These are phyloP conservation scores for Coniosporium apollinis DNA, from an alignment of 495 filamentous ascomycete species.

Conservation along the genomic window DNA sequence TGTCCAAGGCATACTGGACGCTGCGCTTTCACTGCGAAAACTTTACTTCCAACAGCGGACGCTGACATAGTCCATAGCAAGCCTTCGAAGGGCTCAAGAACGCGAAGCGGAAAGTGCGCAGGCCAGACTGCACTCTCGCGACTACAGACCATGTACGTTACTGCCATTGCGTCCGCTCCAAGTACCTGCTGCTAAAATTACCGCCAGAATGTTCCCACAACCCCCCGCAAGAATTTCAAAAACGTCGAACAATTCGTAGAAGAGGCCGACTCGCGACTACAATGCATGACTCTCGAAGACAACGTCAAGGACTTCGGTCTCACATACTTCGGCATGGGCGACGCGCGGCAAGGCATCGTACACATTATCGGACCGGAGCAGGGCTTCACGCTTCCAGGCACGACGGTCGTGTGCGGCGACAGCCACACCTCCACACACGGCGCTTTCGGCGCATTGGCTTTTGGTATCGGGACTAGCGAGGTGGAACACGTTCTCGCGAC, in stretches of 20 bases:
- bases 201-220: constrained; percentile 74
- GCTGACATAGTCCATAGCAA: constrained; percentile 41
- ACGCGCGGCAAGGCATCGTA: constrained; percentile 95
- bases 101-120: constrained; percentile 68
- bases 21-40: too few species aligned
- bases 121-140: constrained; percentile 90
- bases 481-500: constrained; percentile 97
- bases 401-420: constrained; percentile 94
- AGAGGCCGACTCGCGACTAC: constrained; percentile 79
- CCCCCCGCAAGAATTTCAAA: constrained; percentile 77
- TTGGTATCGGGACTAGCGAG: constrained; percentile 95
- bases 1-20: too few species aligned
- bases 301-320: constrained; percentile 94
- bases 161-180: constrained; percentile 3
- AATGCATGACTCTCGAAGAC: constrained; percentile 89
- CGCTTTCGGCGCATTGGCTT: constrained; percentile 87
- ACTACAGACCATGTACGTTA: constrained; percentile 86
- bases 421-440: constrained; percentile 96
- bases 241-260: constrained; percentile 74
- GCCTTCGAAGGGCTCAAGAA: constrained; percentile 90
- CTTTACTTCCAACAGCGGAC: too few species aligned
- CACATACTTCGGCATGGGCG: constrained; percentile 92
- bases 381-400: constrained; percentile 93
- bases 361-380: constrained; percentile 99
- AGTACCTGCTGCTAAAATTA: constrained; percentile 1